Evolutionary conservation across 176 grass and related monocot species (phyloP).

Genomic region (Juncus inflexus): DNA sequence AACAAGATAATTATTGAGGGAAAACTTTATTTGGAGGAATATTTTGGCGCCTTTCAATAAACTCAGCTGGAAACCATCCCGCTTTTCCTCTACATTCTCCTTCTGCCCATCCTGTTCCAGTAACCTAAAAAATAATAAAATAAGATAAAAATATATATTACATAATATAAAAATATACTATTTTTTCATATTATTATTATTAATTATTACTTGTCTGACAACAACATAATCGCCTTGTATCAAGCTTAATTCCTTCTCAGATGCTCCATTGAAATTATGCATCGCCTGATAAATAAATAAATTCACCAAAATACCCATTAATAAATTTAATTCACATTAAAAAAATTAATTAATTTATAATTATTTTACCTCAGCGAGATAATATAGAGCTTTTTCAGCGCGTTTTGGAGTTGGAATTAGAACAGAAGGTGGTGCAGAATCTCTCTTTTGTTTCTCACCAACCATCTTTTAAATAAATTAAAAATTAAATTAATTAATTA

Average conservation of each 20-base stretch:
- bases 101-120: slow-evolving; percentile 80
- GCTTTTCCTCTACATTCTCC: slow-evolving; percentile 87
- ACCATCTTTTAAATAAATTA: slow-evolving; percentile 53
- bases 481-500: slow-evolving; percentile 13
- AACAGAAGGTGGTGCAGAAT: slow-evolving; percentile 70
- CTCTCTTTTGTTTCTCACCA: slow-evolving; percentile 90
- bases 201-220: slow-evolving; percentile 70
- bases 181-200: background rate
- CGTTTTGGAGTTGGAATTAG: slow-evolving; percentile 71
- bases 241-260: slow-evolving; percentile 86
- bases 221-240: slow-evolving; percentile 96
- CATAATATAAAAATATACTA: no score
- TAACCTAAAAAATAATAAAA: slow-evolving; percentile 41
- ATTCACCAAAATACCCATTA: slow-evolving; percentile 21
- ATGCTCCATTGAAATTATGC: slow-evolving; percentile 79
- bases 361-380: slow-evolving; percentile 75
- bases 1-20: slow-evolving; percentile 31
- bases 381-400: slow-evolving; percentile 85
- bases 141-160: background rate
- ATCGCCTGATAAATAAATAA: slow-evolving; percentile 47
- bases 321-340: background rate
- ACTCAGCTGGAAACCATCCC: slow-evolving; percentile 80
- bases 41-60: slow-evolving; percentile 71
- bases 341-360: background rate
- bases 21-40: slow-evolving; percentile 85